Evolutionary conservation across 106 monocot species (phyloP), one percentile per base, ranked within the genome.

Genomic region (Agapanthus africanus): DNA sequence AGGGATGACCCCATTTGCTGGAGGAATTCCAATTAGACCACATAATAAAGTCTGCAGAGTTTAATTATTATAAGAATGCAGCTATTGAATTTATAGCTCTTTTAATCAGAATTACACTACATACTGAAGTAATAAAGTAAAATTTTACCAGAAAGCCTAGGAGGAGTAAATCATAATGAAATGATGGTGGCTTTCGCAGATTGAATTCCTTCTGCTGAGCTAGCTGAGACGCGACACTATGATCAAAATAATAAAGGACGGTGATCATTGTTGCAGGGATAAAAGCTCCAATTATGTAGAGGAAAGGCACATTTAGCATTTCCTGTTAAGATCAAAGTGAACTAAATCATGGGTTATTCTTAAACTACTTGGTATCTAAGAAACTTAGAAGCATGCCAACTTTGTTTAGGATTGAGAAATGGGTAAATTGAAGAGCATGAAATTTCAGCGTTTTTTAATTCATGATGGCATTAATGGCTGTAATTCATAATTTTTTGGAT

Each of bases 191-290:
- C 56, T 91, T 91, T 60, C 91, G 77, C 72, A 91, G 75, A 79
- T 91, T 91, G 67, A 91, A 91, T 64, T 91, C 91, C 71, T 84
- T 82, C 52, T 91, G 91, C 70, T 91, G 91, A 72, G 91, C 79
- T 40, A 91, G 77, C 54, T 91, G 91, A 69, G 91, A 87, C 52
- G 91, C 91, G 40, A 91, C 91, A 61, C 91, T 91, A 57, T 91
- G 91, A 74, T 91, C 91, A 57, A 91, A 91, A 38, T 87, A 87
- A 54, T 91, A 91, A 1, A 91, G 84, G 32, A 91, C 91, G 27
- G 91, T 84, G 47, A 91, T 85, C 91, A 91, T 91, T 49, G 91
- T 91, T 6, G 91, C 91, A 31, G 91, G 91, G 68, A 91, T 82
- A 59, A 91, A 87, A 76, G 91, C 91, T 51, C 91, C 91, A 23